phyloP scores from a whole-genome alignment of 768 basidiomycete species.

The Suillus brevipes region DNA sequence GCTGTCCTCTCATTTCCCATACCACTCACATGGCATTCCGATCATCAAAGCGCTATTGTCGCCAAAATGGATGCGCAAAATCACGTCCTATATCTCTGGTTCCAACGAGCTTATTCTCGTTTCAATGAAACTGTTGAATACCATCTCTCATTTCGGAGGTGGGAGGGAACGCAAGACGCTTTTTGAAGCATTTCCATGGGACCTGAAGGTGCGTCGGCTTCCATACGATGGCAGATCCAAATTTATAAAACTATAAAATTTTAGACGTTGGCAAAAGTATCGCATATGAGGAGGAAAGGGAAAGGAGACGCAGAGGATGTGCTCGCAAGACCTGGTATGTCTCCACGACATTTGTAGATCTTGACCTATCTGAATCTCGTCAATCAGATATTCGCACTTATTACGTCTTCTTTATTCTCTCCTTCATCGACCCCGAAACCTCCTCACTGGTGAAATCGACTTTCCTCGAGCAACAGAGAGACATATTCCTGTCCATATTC shows the following conservation, averaged over 20 bases:
- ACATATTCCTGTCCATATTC: constrained; percentile 67
- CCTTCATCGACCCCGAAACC: constrained; percentile 58
- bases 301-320: constrained; percentile 40
- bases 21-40: constrained; percentile 61
- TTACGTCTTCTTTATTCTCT: constrained; percentile 70
- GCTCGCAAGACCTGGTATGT: constrained; percentile 58
- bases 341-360: background rate
- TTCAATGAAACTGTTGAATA: constrained; percentile 62
- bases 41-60: constrained; percentile 63
- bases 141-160: constrained; percentile 62
- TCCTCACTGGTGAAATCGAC: constrained; percentile 54
- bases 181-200: constrained; percentile 76
- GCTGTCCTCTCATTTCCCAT: constrained; percentile 66
- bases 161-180: constrained; percentile 64
- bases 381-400: constrained; percentile 74
- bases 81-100: constrained; percentile 65
- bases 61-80: constrained; percentile 50
- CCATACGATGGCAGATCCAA: background rate
- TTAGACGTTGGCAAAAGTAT: constrained; percentile 64
- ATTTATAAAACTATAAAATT: background rate
- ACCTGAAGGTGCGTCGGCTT: constrained; percentile 55
- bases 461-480: constrained; percentile 72
- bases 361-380: constrained; percentile 8
- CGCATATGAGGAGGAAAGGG: constrained; percentile 68
- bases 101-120: constrained; percentile 65